phyloP scores from a whole-genome alignment of 768 basidiomycete species.

The Auricularia cornea region DNA sequence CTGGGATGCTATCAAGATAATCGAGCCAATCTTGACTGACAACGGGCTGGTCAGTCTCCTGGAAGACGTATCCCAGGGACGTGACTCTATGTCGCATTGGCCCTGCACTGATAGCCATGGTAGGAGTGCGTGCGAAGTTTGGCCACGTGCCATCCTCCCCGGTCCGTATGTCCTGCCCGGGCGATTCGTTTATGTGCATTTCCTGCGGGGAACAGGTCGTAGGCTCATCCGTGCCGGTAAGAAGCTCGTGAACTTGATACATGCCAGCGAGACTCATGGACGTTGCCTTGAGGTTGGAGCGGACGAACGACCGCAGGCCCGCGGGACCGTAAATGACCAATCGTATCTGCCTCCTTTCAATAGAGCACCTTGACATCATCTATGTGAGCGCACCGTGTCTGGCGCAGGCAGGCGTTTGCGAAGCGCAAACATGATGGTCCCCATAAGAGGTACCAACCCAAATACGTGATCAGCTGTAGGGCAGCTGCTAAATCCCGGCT shows the following conservation, averaged over 20 bases:
- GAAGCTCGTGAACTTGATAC: slow-evolving; percentile 74
- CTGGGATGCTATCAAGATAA: slow-evolving; percentile 9
- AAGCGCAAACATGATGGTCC: slow-evolving; percentile 29
- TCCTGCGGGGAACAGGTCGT: slow-evolving; percentile 39
- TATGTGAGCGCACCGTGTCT: too few species aligned
- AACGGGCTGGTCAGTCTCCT: slow-evolving; percentile 35
- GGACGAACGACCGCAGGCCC: slow-evolving; percentile 67
- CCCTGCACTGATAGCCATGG: slow-evolving; percentile 58
- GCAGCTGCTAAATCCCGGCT: background rate
- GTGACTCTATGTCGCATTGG: slow-evolving; percentile 71
- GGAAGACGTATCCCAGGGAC: slow-evolving; percentile 71
- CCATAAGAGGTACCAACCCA: slow-evolving; percentile 61
- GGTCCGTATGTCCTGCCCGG: slow-evolving; percentile 52
- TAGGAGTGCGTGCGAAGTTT: slow-evolving; percentile 34
- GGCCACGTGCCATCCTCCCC: slow-evolving; percentile 58
- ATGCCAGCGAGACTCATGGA: slow-evolving; percentile 47
- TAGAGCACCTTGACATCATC: too few species aligned
- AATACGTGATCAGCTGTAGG: slow-evolving; percentile 60
- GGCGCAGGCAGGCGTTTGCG: too few species aligned
- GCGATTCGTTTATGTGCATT: slow-evolving; percentile 55
- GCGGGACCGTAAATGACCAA: slow-evolving; percentile 75
- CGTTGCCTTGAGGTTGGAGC: slow-evolving; percentile 62
- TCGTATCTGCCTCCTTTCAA: slow-evolving; percentile 41
- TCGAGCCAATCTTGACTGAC: slow-evolving; percentile 10
- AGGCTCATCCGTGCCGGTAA: slow-evolving; percentile 43